phyloP scores from a whole-genome alignment of 768 basidiomycete genomes.

The Kwoniella heveanensis region DNA sequence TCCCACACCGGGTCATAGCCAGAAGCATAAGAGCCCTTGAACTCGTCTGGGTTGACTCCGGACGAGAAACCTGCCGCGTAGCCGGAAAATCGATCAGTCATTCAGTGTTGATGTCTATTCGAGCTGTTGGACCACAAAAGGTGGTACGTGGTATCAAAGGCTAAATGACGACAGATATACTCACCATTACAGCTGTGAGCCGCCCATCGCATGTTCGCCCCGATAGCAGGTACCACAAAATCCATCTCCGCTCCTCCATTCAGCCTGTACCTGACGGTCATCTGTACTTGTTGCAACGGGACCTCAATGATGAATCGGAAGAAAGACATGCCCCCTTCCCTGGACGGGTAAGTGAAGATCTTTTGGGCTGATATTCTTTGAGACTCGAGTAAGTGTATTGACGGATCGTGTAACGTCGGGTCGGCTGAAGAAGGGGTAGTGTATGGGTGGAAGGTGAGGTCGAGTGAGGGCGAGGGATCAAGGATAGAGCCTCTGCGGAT shows the following conservation, averaged over 20 bases:
- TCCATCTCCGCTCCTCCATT: slow-evolving; percentile 75
- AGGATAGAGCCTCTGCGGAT: slow-evolving; percentile 16
- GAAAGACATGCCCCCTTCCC: slow-evolving; percentile 78
- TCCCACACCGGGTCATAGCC: slow-evolving; percentile 88
- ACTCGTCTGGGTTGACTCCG: slow-evolving; percentile 86
- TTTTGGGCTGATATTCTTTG: slow-evolving; percentile 19
- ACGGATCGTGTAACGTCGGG: slow-evolving; percentile 11
- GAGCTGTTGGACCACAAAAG: neutral
- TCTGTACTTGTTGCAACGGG: slow-evolving; percentile 70
- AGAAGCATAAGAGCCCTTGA: slow-evolving; percentile 72
- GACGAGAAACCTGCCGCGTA: slow-evolving; percentile 57
- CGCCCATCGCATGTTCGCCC: slow-evolving; percentile 88
- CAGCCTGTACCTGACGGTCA: slow-evolving; percentile 76
- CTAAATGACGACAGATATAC: slow-evolving; percentile 41
- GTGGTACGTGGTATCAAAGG: too few species aligned
- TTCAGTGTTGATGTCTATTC: neutral
- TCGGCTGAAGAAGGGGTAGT: slow-evolving; percentile 30
- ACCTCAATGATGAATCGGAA: slow-evolving; percentile 89
- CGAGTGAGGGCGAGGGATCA: slow-evolving; percentile 29
- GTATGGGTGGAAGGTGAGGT: slow-evolving; percentile 42
- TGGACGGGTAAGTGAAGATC: slow-evolving; percentile 24
- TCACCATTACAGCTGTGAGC: slow-evolving; percentile 62
- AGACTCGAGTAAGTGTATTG: slow-evolving; percentile 8
- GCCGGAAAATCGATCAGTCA: neutral
- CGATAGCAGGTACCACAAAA: slow-evolving; percentile 78